Evolutionary conservation across 2,329 filamentous ascomycete species (phyloP).

Genomic region (Penicillium sclerotiorum): DNA sequence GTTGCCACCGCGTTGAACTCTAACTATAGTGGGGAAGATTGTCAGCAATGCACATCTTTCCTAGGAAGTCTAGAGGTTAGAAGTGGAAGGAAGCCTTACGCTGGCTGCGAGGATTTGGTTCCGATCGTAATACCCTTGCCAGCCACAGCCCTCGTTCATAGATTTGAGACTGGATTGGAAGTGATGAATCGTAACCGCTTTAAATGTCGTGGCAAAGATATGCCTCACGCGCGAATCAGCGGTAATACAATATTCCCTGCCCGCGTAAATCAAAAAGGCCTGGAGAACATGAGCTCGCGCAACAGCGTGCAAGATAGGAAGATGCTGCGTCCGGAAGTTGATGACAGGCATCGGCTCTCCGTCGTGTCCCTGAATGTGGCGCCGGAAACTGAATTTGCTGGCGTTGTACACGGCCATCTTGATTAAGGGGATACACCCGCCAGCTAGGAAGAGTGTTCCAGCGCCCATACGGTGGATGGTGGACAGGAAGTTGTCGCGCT

Average conservation of each 20-base stretch:
- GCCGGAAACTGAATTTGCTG: background rate
- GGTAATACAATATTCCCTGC: slow-evolving; percentile 37
- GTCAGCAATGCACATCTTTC: background rate
- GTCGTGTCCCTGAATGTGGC: background rate
- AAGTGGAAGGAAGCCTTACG: slow-evolving; percentile 2
- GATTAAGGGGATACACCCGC: background rate
- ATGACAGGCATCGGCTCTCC: slow-evolving; percentile 1
- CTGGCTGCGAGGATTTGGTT: slow-evolving; percentile 10
- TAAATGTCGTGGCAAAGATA: slow-evolving; percentile 12
- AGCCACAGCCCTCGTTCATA: slow-evolving; percentile 15
- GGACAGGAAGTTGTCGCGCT: slow-evolving; percentile 31
- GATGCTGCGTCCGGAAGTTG: slow-evolving; percentile 5
- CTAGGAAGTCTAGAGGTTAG: too few species aligned
- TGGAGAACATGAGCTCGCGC: slow-evolving; percentile 9
- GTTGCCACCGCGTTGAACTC: slow-evolving; percentile 1
- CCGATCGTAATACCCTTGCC: slow-evolving; percentile 14
- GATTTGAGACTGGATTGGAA: slow-evolving; percentile 9
- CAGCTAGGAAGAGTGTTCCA: slow-evolving; percentile 3
- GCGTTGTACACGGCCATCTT: slow-evolving; percentile 3
- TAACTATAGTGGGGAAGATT: background rate
- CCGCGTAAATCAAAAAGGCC: slow-evolving; percentile 9
- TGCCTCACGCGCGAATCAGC: slow-evolving; percentile 16
- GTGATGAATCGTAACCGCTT: slow-evolving; percentile 13
- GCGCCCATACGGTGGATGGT: slow-evolving; percentile 11
- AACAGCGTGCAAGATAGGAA: slow-evolving; percentile 10